phyloP scores from a whole-genome alignment of 1,284 basidiomycete species.

The Pholiota adiposa region DNA sequence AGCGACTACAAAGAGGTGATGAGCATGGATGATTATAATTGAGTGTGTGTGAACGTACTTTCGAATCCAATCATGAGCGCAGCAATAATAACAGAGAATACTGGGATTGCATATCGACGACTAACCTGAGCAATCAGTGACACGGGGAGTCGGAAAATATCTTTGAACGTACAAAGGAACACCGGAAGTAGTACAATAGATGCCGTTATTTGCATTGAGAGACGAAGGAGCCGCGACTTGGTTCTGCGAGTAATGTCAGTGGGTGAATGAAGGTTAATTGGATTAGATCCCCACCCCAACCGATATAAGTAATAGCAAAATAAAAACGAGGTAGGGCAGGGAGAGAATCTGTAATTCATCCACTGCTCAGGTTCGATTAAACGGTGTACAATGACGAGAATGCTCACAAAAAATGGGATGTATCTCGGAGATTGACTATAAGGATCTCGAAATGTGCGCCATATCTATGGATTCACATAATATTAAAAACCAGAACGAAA shows the following conservation, averaged over 20 bases:
- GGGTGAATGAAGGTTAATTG: not conserved
- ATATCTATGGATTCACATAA: conserved; percentile 35
- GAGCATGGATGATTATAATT: not conserved
- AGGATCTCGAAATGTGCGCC: conserved; percentile 36
- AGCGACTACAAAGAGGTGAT: conserved; percentile 30
- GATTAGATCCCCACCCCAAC: conserved; percentile 28
- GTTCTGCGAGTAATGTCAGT: conserved; percentile 32
- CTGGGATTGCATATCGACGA: conserved; percentile 43
- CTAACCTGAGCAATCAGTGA: conserved; percentile 21
- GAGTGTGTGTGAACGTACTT: not conserved
- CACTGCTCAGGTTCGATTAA: too few species aligned
- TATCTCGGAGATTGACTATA: conserved; percentile 13
- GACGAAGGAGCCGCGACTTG: conserved; percentile 34
- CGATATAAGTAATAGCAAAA: conserved; percentile 31
- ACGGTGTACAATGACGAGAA: not conserved
- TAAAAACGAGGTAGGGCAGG: conserved; percentile 35
- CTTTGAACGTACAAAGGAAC: conserved; percentile 41
- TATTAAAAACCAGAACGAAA: not conserved
- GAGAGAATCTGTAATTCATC: conserved; percentile 25
- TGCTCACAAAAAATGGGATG: conserved; percentile 10
- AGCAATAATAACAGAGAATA: conserved; percentile 18
- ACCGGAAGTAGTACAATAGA: conserved; percentile 51
- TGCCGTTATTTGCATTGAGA: conserved; percentile 43
- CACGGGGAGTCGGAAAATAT: conserved; percentile 21
- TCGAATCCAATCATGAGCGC: conserved; percentile 5